Evolutionary conservation across 2,329 filamentous ascomycete species (phyloP), one percentile per base, ranked within the genome.

Genomic region (Graphiopsis chlorocephala): DNA sequence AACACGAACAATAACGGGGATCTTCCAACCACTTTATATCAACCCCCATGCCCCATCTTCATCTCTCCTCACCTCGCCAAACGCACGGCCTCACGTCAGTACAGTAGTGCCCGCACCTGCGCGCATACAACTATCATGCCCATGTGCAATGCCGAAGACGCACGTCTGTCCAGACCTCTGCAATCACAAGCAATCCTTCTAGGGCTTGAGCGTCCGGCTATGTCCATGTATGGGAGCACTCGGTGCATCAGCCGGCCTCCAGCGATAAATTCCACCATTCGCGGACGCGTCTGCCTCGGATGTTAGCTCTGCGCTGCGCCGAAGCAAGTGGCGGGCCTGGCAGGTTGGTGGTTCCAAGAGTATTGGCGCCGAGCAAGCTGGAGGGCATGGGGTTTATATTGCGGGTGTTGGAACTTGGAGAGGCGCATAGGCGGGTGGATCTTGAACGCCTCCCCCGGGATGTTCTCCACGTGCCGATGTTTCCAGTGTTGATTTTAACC

Each of bases 231-330:
- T n/a, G n/a, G n/a, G n/a, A n/a, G n/a, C n/a, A n/a, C n/a, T n/a
- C n/a, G n/a, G 38, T 58, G 35, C 25, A 33, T 25, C 35, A 58
- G 55, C 50, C 26, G 28, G 15, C 10, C 5, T 23, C 15, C 15
- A 53, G 31, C 29, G 33, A 58, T 45, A 45, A 45, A n/a, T 58
- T 58, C 55, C 55, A 58, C 55, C 55, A 58, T 58, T 58, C 31
- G 33, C 33, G 25, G 20, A 12, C 3, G 33, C 55, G 55, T 20
- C 20, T 23, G 35, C 35, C 35, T 45, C 55, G 55, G 55, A 42
- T 28, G 55, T 28, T 23, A 23, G n/a, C 55, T 23, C 33, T 10
- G 29, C 29, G n/a, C n/a, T n/a, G n/a, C n/a, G n/a, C n/a, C n/a
- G n/a, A n/a, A n/a, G n/a, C n/a, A n/a, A 26, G 25, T 17, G 48